Evolutionary conservation across 805 yeast species (phyloP), one percentile per base, ranked within the genome.

Genomic region (Candida insectalens): DNA sequence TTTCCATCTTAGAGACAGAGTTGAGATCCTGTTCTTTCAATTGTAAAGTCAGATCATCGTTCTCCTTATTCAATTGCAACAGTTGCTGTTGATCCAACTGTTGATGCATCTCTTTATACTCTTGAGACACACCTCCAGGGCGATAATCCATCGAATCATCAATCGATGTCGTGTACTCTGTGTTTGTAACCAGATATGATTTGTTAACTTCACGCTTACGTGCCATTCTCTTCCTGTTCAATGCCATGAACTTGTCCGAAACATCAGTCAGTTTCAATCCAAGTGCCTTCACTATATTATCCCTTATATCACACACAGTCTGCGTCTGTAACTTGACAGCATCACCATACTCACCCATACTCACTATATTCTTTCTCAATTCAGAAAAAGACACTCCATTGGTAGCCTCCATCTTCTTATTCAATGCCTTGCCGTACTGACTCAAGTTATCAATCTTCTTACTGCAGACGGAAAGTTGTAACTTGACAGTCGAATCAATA

Each of bases 1-100:
- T 60, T 45, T 78, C 80, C 23, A 81, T 62, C 39, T 67, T 61
- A 39, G 71, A 74, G 6, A 77, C 80, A 39, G 76, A 74, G 27
- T 69, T 61, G 19, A 79, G 46, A 40, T 80, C 81, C 32, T 69
- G 69, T n/a, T 71, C 59, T 44, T 81, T 81, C 33, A 70, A 51
- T 29, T 67, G 62, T 10, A 79, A 49, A 8, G 68, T 43, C 22
- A 71, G 50, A 38, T 70, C 71, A 36, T 69, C 63, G 50, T 78
- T 82, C 47, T 81, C 92, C 14, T 58, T 53, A 36, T 72, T 68
- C 20, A 79, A 55, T 32, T 69, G 60, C 44, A 73, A 77, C 12
- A 78, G 43, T 47, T 79, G 85, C 38, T 72, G 73, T 35, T 68
- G 73, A 15, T 39, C 41, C 21, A 55, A 32, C 1, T 34, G 16